Conservation (phyloP, 2,329 filamentous ascomycete genomes). For the Fusarium algeriense region DNA sequence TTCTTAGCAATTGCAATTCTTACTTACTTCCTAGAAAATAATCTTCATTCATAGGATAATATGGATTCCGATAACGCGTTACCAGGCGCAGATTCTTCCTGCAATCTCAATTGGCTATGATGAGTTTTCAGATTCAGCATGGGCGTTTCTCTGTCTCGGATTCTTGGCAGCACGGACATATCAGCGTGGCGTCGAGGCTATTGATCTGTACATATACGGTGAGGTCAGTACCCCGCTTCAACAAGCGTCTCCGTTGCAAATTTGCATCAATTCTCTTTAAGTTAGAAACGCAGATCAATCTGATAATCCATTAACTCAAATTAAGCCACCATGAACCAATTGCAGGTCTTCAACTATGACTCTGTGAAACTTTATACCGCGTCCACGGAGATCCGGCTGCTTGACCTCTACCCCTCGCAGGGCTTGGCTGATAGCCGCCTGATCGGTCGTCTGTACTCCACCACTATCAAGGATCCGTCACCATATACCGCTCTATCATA, state of each 20-base stretch:
- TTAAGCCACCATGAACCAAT: not conserved
- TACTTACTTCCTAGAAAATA: too few species aligned
- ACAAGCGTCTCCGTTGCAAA: too few species aligned
- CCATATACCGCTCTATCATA: not conserved
- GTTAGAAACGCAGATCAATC: not conserved
- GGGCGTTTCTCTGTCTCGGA: not conserved
- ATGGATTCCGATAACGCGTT: too few species aligned
- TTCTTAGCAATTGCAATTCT: too few species aligned
- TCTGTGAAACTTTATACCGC: not conserved
- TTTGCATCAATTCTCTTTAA: too few species aligned
- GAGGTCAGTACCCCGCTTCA: not conserved
- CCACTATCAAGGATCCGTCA: accelerated
- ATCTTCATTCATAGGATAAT: too few species aligned
- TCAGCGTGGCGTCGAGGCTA: not conserved
- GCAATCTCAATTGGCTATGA: not conserved
- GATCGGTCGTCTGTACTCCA: not conserved
- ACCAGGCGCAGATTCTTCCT: too few species aligned
- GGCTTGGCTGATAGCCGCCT: accelerated
- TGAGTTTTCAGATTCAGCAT: too few species aligned
- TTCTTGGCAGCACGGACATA: too few species aligned
- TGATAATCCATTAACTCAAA: not conserved
- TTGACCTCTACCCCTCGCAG: not conserved
- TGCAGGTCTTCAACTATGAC: not conserved
- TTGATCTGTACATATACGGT: not conserved
- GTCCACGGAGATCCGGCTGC: not conserved